These are phyloP conservation scores for Sphagnum magellanicum DNA, from an alignment of 228 moss, liverwort and hornwort species.

Conservation along the genomic window DNA sequence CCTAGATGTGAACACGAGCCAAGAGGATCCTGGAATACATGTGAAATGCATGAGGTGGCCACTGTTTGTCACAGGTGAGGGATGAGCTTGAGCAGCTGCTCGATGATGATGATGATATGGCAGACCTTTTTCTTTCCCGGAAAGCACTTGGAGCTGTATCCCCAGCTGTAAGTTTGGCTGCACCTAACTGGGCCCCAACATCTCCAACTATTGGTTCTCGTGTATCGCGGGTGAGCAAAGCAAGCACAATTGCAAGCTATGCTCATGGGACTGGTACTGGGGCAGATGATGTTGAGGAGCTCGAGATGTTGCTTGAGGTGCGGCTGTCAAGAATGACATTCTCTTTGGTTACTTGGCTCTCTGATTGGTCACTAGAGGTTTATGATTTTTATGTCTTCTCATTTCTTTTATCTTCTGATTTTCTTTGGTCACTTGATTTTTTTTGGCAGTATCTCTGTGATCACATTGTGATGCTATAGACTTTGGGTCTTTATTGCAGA, in stretches of 20 bases:
- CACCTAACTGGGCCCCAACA: constrained; percentile 25
- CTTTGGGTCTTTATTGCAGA: no score
- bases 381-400: not conserved
- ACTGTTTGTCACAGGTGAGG: constrained; percentile 29
- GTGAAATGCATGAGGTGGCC: no score
- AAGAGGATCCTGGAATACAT: no score
- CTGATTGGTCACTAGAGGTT: not conserved
- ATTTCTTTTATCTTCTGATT: not conserved
- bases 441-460: no score
- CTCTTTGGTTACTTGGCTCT: not conserved
- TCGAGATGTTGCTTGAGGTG: constrained; percentile 47
- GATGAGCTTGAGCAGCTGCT: constrained; percentile 54
- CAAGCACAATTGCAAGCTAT: constrained; percentile 40
- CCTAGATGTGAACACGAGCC: no score
- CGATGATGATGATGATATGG: constrained; percentile 62
- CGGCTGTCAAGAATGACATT: not conserved
- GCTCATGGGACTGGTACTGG: constrained; percentile 48
- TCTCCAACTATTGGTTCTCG: constrained; percentile 50
- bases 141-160: constrained; percentile 24
- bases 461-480: no score
- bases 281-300: constrained; percentile 46
- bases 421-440: not conserved
- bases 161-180: constrained; percentile 35
- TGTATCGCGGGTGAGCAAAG: constrained; percentile 45
- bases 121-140: constrained; percentile 45